Evolutionary conservation across 176 grass and related monocot species (phyloP).

Genomic region (Raddia distichophylla): DNA sequence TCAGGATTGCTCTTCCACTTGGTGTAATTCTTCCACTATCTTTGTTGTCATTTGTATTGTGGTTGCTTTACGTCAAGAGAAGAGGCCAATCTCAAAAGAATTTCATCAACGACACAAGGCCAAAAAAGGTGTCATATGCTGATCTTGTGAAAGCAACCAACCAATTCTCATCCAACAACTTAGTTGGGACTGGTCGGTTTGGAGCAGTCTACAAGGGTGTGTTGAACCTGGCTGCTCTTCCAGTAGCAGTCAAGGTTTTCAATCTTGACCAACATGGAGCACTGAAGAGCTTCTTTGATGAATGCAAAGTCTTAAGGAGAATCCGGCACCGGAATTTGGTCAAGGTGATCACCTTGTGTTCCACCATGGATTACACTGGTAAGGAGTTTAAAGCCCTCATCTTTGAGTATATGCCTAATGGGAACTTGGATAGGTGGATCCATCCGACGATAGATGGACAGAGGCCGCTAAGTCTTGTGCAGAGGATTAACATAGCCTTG

Average conservation of each 20-base stretch:
- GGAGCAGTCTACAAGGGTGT: constrained; percentile 39
- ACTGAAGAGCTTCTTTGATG: not conserved
- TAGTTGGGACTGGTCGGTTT: constrained; percentile 18
- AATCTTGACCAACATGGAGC: no score
- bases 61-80: no score
- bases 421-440: constrained; percentile 45
- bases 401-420: constrained; percentile 47
- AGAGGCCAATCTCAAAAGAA: no score
- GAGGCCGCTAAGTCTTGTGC: not conserved
- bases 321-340: not conserved
- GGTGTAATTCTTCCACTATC: no score
- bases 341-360: not conserved
- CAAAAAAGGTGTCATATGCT: not conserved
- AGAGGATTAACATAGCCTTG: not conserved
- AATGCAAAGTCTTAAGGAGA: not conserved
- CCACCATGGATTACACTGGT: not conserved
- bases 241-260: constrained; percentile 37
- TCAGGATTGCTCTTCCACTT: no score
- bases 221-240: not conserved
- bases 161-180: constrained; percentile 40
- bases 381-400: constrained; percentile 43
- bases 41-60: no score
- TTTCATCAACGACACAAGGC: no score
- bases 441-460: constrained; percentile 17
- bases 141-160: constrained; percentile 38